A percentile compares a stretch with the other conserved stretches of the same genome.
Conservation (phyloP, 2,329 filamentous ascomycete species). For the Cladosporium halotolerans region DNA sequence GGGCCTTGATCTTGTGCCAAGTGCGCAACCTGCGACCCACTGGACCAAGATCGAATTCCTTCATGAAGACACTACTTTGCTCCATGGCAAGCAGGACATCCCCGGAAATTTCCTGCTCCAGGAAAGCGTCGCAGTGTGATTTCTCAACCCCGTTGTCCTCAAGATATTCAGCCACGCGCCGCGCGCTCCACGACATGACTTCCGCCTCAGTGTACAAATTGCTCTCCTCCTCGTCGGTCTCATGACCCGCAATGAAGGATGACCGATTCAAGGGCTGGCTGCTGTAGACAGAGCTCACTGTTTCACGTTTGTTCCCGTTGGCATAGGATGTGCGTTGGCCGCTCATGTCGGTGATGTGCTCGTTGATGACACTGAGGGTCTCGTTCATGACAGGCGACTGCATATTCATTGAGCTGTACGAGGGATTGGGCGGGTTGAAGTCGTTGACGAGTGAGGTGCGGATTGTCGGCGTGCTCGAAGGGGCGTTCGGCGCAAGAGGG, state of each 20-base stretch:
- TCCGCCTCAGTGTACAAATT: conserved; percentile 62
- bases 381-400: conserved; percentile 76
- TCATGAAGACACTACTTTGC: conserved; percentile 89
- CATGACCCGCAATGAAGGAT: conserved; percentile 89
- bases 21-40: conserved; percentile 86
- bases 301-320: conserved; percentile 33
- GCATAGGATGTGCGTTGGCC: conserved; percentile 50
- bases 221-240: conserved; percentile 89
- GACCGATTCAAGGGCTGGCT: conserved; percentile 63
- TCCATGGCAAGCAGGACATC: conserved; percentile 93
- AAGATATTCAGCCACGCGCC: conserved; percentile 81
- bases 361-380: conserved; percentile 90
- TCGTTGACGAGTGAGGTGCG: conserved; percentile 10
- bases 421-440: conserved; percentile 1
- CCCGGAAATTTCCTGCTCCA: conserved; percentile 91
- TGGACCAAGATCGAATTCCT: conserved; percentile 87
- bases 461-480: background rate
- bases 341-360: conserved; percentile 86
- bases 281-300: conserved; percentile 75
- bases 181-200: conserved; percentile 72
- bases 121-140: conserved; percentile 87
- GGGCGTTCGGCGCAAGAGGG: background rate
- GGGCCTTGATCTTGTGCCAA: conserved; percentile 89
- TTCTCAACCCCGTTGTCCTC: conserved; percentile 80
- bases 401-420: conserved; percentile 11